These are phyloP conservation scores for Boletus calvinii DNA, from an alignment of 1,284 basidiomycete genomes.

Conservation along the genomic window DNA sequence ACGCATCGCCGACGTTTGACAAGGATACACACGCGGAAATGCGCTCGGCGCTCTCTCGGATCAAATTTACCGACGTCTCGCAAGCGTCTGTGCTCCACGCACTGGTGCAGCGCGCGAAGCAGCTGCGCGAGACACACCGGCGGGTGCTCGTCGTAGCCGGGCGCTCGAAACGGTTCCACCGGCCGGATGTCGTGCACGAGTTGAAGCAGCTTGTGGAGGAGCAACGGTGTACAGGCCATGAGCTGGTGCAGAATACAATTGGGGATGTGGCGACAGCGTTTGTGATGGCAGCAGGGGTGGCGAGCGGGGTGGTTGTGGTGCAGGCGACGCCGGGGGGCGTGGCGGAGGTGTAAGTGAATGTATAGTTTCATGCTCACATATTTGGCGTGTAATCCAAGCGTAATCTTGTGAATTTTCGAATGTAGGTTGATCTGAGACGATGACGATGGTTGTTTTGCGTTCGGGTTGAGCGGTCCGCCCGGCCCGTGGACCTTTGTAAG, in stretches of 20 bases:
- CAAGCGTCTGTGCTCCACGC: slow-evolving; percentile 56
- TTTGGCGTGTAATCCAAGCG: too few species aligned
- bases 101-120: slow-evolving; percentile 44
- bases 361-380: too few species aligned
- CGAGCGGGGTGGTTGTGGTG: slow-evolving; percentile 29
- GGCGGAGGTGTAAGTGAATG: slow-evolving; percentile 5
- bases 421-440: too few species aligned
- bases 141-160: slow-evolving; percentile 66
- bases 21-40: slow-evolving; percentile 27
- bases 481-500: not conserved
- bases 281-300: slow-evolving; percentile 38
- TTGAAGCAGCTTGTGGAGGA: slow-evolving; percentile 53
- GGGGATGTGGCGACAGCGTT: slow-evolving; percentile 74
- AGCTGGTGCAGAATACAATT: slow-evolving; percentile 62
- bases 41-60: slow-evolving; percentile 51
- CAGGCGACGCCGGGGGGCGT: slow-evolving; percentile 18
- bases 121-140: slow-evolving; percentile 26
- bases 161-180: slow-evolving; percentile 68
- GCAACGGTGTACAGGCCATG: slow-evolving; percentile 40
- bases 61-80: slow-evolving; percentile 51
- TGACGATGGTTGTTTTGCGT: too few species aligned
- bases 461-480: slow-evolving; percentile 1
- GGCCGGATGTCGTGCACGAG: slow-evolving; percentile 57
- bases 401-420: too few species aligned
- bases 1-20: slow-evolving; percentile 35